phyloP scores from a whole-genome alignment of 768 basidiomycete genomes.

The Pisolithus tinctorius region DNA sequence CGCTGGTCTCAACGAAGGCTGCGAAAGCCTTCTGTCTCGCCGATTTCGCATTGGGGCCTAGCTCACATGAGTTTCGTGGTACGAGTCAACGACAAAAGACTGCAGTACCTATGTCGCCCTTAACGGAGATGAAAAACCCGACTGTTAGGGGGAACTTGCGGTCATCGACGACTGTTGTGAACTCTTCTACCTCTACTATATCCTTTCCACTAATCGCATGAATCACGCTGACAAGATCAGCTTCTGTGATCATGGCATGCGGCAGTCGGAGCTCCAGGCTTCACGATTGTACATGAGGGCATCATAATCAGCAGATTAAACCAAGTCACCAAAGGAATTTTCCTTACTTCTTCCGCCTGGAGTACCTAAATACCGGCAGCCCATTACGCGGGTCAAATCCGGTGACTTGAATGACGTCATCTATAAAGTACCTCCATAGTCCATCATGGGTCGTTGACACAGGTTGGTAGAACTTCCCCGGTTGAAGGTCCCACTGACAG shows the following conservation, averaged over 20 bases:
- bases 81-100: too few species aligned
- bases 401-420: neutral
- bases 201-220: neutral
- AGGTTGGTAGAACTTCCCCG: slow-evolving; percentile 6
- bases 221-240: slow-evolving; percentile 6
- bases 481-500: neutral
- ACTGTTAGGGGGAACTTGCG: slow-evolving; percentile 4
- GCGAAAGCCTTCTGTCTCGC: slow-evolving; percentile 4
- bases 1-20: neutral
- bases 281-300: too few species aligned
- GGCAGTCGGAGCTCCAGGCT: slow-evolving; percentile 4
- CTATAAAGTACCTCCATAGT: too few species aligned
- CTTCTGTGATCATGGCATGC: slow-evolving; percentile 4
- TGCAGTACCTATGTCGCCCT: slow-evolving; percentile 6
- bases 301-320: too few species aligned
- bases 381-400: slow-evolving; percentile 9
- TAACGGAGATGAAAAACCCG: slow-evolving; percentile 13
- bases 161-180: slow-evolving; percentile 13
- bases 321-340: too few species aligned
- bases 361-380: too few species aligned
- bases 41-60: slow-evolving; percentile 6
- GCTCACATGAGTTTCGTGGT: neutral
- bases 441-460: too few species aligned
- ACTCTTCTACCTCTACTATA: slow-evolving; percentile 6
- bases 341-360: too few species aligned